Base-by-base conservation (phyloP, 192 early-diverging fungal species). In the Dimargaris cristalligena region DNA sequence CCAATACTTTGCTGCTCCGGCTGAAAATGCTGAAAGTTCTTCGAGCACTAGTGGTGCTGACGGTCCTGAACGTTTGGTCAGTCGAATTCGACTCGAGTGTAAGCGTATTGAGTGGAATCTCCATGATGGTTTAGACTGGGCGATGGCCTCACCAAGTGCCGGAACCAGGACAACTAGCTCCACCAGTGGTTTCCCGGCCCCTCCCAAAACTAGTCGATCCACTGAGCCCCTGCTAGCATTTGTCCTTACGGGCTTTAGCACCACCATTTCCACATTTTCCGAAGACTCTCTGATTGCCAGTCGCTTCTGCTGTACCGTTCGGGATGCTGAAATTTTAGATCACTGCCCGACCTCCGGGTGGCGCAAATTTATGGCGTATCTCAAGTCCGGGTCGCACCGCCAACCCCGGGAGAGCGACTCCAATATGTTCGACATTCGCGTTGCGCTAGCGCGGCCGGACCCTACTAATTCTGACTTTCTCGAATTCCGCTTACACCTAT, bases 281-380 rank as follows among this genome's bases (percentile, higher is more conserved):
- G 46, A 45, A 22, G 58, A 64, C 8, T 65, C 71, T 8, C 68
- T 74, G 35, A 71, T 68, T 1, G 78, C 77, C 0, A 72, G 68
- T 18, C 72, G 75, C 30, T 58, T 85, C 9, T 62, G 67, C 0
- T 34, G 86, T 0, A 59, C 58, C 9, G 68, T 89, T 18, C 62
- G 68, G 20, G 81, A 88, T 34, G 48, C 89, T 33, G 90, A 90
- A 54, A 78, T 90, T 23, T 76, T 86, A 35, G 90, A 92, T 62
- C 81, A 87, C 58, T 69, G 90, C 30, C 71, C 74, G 61, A 80
- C 83, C 0, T 88, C 85, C 0, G 62, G 67, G 6, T 92, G 84
- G 82, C 66, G 78, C n/a, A 90, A 88, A 63, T 89, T 92, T 59
- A 61, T 92, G 56, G 75, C 83, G 0, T 74, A 78, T 35, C 72